Evolutionary conservation across 192 early-diverging fungal species (phyloP).

Genomic region (Backusella sp.): DNA sequence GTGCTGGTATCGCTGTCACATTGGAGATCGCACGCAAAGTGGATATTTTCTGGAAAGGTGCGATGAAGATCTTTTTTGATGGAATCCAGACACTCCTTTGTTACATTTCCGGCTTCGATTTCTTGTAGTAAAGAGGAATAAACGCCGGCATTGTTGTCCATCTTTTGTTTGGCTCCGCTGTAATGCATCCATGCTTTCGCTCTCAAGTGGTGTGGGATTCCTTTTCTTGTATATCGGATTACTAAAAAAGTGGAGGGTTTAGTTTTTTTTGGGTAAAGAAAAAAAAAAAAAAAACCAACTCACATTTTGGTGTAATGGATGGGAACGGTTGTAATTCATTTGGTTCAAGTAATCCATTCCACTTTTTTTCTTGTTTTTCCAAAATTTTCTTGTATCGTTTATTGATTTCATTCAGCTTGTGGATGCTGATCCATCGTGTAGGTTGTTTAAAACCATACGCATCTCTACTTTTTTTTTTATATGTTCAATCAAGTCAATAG

Average conservation of each 20-base stretch:
- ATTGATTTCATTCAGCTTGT: slow-evolving; percentile 53
- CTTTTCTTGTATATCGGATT: slow-evolving; percentile 70
- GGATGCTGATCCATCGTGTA: slow-evolving; percentile 45
- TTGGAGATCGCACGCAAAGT: slow-evolving; percentile 32
- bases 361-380: slow-evolving; percentile 46
- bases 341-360: slow-evolving; percentile 48
- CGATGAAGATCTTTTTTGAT: slow-evolving; percentile 53
- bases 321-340: slow-evolving; percentile 43
- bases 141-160: slow-evolving; percentile 52
- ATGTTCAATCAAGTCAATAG: not conserved
- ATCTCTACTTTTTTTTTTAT: slow-evolving; percentile 38
- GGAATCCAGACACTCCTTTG: slow-evolving; percentile 63
- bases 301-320: slow-evolving; percentile 44
- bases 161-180: slow-evolving; percentile 67
- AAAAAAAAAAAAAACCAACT: not conserved
- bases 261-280: not conserved
- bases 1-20: not conserved
- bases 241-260: slow-evolving; percentile 41
- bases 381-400: slow-evolving; percentile 45
- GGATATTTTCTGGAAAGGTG: slow-evolving; percentile 8
- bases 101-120: slow-evolving; percentile 42
- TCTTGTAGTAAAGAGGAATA: slow-evolving; percentile 50
- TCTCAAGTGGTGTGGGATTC: slow-evolving; percentile 65
- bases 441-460: slow-evolving; percentile 57
- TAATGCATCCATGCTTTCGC: slow-evolving; percentile 69